A percentile compares a stretch with the other conserved stretches of the same genome.
These are phyloP conservation scores for Nitzschia inconspicua DNA, from an alignment of 108 stramenopile species.

Conservation along the genomic window DNA sequence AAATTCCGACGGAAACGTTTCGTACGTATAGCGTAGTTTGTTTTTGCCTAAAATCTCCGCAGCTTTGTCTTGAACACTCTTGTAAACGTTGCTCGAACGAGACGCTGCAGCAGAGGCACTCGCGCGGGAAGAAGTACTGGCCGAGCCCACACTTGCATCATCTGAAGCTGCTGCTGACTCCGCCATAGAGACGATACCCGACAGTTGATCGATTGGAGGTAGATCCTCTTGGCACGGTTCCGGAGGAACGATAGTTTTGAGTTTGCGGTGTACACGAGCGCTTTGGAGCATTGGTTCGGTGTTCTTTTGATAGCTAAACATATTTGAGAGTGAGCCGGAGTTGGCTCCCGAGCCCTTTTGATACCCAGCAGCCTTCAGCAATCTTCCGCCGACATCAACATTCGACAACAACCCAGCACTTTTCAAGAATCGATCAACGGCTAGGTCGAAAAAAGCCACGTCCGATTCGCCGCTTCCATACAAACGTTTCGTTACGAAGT, in stretches of 20 bases:
- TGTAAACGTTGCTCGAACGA: constrained; percentile 24
- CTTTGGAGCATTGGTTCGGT: constrained; percentile 71
- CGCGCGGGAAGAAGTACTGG: constrained; percentile 36
- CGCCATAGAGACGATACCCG: constrained; percentile 13
- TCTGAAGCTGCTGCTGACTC: constrained; percentile 12
- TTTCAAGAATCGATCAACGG: constrained; percentile 74
- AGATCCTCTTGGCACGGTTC: constrained; percentile 68
- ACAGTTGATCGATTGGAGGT: constrained; percentile 29
- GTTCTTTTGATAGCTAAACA: constrained; percentile 18
- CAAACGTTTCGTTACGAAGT: constrained; percentile 80
- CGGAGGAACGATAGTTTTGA: constrained; percentile 85
- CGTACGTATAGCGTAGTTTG: constrained; percentile 53
- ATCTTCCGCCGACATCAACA: constrained; percentile 38
- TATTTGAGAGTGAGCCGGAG: neutral
- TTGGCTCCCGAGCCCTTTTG: constrained; percentile 4
- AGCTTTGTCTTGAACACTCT: constrained; percentile 43
- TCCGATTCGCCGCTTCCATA: constrained; percentile 82
- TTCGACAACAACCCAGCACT: constrained; percentile 62
- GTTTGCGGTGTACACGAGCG: constrained; percentile 63
- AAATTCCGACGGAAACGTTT: constrained; percentile 68
- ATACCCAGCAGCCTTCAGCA: constrained; percentile 22
- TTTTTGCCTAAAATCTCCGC: constrained; percentile 44
- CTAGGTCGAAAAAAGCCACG: constrained; percentile 78
- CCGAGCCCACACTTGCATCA: constrained; percentile 41
- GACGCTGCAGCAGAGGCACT: constrained; percentile 20